A percentile compares a stretch with the other conserved stretches of the same genome.
These are phyloP conservation scores for Triticum timopheevii DNA, from an alignment of 176 grass and related monocot genomes.

Conservation along the genomic window DNA sequence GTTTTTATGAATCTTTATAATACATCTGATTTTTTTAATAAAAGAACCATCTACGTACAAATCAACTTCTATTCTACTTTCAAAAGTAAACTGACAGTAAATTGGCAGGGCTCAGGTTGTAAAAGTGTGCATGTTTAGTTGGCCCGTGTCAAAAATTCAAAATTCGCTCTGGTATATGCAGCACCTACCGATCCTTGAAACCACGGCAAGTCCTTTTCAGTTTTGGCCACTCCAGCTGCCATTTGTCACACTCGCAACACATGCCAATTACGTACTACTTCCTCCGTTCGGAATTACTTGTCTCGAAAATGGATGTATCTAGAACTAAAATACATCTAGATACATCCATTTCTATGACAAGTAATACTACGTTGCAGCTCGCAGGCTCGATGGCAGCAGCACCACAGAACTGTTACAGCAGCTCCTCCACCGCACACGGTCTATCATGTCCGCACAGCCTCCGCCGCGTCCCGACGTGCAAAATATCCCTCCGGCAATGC, in stretches of 20 bases:
- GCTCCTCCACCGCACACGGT: constrained; percentile 38
- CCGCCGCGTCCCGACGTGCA: constrained; percentile 7
- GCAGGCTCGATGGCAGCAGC: not conserved
- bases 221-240: not conserved
- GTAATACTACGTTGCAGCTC: not conserved
- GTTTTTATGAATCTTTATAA: too few species aligned
- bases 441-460: constrained; percentile 27
- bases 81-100: too few species aligned
- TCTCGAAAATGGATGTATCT: too few species aligned
- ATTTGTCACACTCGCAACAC: constrained; percentile 15
- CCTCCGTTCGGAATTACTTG: too few species aligned
- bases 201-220: not conserved
- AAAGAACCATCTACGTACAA: too few species aligned
- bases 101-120: too few species aligned
- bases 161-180: not conserved
- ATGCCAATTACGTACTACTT: not conserved
- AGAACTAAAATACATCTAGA: too few species aligned
- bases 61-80: too few species aligned
- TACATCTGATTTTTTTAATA: too few species aligned
- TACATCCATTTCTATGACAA: too few species aligned
- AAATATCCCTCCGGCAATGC: constrained; percentile 28
- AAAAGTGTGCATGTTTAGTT: not conserved
- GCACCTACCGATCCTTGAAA: not conserved
- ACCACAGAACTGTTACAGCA: constrained; percentile 26
- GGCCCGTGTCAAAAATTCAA: not conserved